Conservation (phyloP, 371 early-diverging fungal genomes). For the Actinomortierella wolfii region DNA sequence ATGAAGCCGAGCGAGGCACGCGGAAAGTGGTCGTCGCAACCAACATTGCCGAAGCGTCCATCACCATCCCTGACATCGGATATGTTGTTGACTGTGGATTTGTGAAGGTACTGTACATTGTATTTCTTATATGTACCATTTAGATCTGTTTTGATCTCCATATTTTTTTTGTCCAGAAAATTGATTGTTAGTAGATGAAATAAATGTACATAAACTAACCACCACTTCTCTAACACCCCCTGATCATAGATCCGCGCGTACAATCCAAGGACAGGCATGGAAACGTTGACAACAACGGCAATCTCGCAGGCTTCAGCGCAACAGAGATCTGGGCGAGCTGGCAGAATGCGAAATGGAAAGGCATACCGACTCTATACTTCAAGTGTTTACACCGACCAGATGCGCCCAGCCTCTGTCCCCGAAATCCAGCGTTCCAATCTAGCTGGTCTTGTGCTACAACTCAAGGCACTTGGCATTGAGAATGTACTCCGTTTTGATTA, state of each 20-base stretch:
- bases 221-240: not conserved
- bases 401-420: conserved; percentile 66
- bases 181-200: conserved; percentile 5
- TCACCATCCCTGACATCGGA: conserved; percentile 91
- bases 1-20: conserved; percentile 76
- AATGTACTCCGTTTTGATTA: conserved; percentile 95
- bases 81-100: conserved; percentile 95
- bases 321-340: conserved; percentile 98
- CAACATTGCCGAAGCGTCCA: conserved; percentile 98
- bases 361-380: conserved; percentile 95
- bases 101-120: conserved; percentile 65
- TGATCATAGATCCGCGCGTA: conserved; percentile 57
- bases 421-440: conserved; percentile 97
- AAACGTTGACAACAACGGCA: conserved; percentile 77
- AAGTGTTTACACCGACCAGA: conserved; percentile 72
- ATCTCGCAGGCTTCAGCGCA: conserved; percentile 91
- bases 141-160: too few relatives aligned
- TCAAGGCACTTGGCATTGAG: conserved; percentile 93
- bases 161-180: conserved; percentile 72
- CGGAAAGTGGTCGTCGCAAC: conserved; percentile 98
- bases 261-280: conserved; percentile 83
- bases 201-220: not conserved
- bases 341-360: conserved; percentile 88
- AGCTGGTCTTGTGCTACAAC: conserved; percentile 79
- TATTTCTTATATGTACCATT: too few relatives aligned